Conservation (phyloP, 345 rosid genomes). For the Populus nigra region DNA sequence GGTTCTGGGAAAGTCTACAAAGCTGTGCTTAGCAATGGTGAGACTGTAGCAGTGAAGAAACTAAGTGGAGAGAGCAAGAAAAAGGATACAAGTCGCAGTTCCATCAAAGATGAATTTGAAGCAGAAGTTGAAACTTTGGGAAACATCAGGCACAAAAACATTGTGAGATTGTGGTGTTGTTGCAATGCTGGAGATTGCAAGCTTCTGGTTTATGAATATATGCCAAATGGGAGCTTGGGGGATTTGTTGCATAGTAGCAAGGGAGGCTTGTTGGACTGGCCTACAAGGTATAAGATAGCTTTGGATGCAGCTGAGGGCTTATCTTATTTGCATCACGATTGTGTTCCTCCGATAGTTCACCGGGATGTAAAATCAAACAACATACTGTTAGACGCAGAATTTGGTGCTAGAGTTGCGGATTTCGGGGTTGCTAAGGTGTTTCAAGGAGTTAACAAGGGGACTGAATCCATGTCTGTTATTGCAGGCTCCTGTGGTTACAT, state of each 20-base stretch:
- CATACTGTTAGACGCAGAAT: conserved; percentile 68
- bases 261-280: conserved; percentile 64
- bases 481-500: conserved; percentile 93
- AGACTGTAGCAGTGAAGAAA: conserved; percentile 86
- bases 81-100: conserved; percentile 27
- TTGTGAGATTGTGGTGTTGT: conserved; percentile 87
- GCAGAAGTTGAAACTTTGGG: conserved; percentile 82
- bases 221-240: conserved; percentile 89
- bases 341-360: conserved; percentile 87
- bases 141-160: conserved; percentile 83
- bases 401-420: conserved; percentile 77
- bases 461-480: conserved; percentile 74
- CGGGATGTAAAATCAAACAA: conserved; percentile 92
- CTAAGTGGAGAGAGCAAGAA: conserved; percentile 40
- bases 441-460: conserved; percentile 39
- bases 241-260: conserved; percentile 60
- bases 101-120: conserved; percentile 51
- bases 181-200: conserved; percentile 54
- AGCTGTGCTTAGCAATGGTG: conserved; percentile 60
- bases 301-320: conserved; percentile 86
- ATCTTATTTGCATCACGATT: conserved; percentile 88
- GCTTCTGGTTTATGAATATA: conserved; percentile 83
- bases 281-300: conserved; percentile 61
- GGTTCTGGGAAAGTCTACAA: conserved; percentile 84
- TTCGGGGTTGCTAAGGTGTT: conserved; percentile 89